Evolutionary conservation across 2,329 filamentous ascomycete genomes (phyloP), one percentile per base, ranked within the genome.

Genomic region (Nemania sp.): DNA sequence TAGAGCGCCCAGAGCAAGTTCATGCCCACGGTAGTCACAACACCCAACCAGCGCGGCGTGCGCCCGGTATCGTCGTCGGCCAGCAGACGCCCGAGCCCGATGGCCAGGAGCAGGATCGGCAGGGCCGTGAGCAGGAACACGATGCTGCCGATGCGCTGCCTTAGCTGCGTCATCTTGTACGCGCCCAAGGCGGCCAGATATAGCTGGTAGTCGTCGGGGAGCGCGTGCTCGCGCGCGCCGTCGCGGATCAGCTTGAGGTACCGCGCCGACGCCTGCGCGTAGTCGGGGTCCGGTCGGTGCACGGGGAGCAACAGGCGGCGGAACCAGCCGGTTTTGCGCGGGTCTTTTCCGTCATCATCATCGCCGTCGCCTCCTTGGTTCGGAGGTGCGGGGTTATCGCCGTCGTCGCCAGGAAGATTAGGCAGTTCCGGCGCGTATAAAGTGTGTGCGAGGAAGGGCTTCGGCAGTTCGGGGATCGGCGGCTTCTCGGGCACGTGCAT

Each of bases 201-300:
- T 1, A 75, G 74, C 63, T 86, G 86, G 67, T 97, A 99, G 49
- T 89, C 86, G 5, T 79, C 72, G 0, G 94, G 94, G 1, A 99
- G 78, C n/a, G 79, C 77, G 68, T 94, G 88, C 69, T 97, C 91
- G 2, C 76, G 74, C 0, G 90, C 92, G 14, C 94, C 94, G 60
- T 87, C 82, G 12, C 80, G 83, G 63, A 99, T 82, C 45, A 97
- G 80, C 56, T 87, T 86, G 20, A 97, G 76, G 70, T 99, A 97
- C 11, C 94, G 86, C 37, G 83, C 78, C 2, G 90, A 96, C 0
- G 94, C 82, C 72, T 97, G 90, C 0, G 91, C 89, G 65, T 93
- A 91, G 52, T 80, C 79, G 1, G 84, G 80, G 48, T 88, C 80
- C 0, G 86, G 84, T 5, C 90, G 83, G 22, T 77, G 71, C 3